Conservation (phyloP, 352 stramenopile genomes). For the Globisporangium spinosum region DNA sequence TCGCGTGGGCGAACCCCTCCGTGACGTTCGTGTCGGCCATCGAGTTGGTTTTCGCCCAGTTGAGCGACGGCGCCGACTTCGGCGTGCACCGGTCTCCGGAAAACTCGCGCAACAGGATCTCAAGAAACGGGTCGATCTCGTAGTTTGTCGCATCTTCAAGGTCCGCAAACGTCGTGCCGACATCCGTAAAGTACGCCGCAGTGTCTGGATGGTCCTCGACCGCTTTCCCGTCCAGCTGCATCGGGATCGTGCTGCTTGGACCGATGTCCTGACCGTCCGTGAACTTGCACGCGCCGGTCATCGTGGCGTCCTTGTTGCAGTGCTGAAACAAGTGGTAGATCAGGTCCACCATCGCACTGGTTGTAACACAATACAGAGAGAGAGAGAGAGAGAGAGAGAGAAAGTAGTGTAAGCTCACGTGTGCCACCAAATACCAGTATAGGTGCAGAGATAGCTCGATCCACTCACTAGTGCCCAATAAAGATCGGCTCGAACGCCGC, state of each 20-base stretch:
- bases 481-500: constrained; percentile 40
- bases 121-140: constrained; percentile 52
- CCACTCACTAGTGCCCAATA: constrained; percentile 33
- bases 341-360: constrained; percentile 46
- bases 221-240: constrained; percentile 25
- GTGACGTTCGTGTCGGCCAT: constrained; percentile 46
- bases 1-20: constrained; percentile 41
- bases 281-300: constrained; percentile 29
- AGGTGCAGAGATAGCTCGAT: neutral
- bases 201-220: constrained; percentile 24
- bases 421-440: neutral
- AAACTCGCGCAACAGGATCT: constrained; percentile 56
- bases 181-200: constrained; percentile 21
- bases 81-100: constrained; percentile 36
- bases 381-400: neutral
- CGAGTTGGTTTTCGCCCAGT: constrained; percentile 34
- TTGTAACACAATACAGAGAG: neutral
- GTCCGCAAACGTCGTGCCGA: constrained; percentile 31
- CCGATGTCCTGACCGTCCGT: constrained; percentile 19
- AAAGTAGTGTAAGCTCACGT: neutral
- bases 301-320: constrained; percentile 38
- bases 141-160: constrained; percentile 44
- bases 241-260: constrained; percentile 24
- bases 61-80: constrained; percentile 28
- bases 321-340: constrained; percentile 63